Percentiles rank a stretch among this genome's conserved stretches.
These are phyloP conservation scores for Trametes gibbosa DNA, from an alignment of 768 basidiomycete species.

Conservation along the genomic window DNA sequence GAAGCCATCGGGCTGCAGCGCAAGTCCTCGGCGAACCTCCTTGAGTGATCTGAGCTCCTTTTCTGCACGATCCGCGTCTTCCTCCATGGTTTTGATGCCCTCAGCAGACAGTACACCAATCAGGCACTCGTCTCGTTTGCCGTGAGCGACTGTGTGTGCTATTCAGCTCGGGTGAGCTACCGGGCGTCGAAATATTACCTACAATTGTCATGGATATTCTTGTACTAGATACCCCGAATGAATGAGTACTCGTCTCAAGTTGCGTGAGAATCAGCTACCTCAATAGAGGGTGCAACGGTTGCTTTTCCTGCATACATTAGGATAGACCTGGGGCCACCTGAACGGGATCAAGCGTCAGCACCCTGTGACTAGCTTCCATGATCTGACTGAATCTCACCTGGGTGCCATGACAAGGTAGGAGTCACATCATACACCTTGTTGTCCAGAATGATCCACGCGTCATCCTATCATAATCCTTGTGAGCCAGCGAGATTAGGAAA, in stretches of 20 bases:
- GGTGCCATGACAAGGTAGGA: constrained; percentile 15
- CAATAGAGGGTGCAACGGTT: constrained; percentile 18
- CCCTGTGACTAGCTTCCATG: not conserved
- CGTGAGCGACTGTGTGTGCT: constrained; percentile 16
- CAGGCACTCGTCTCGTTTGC: constrained; percentile 20
- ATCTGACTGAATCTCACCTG: not conserved
- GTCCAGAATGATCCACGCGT: constrained; percentile 30
- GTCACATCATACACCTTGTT: constrained; percentile 20
- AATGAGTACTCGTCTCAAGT: not conserved
- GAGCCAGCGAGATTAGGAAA: not conserved
- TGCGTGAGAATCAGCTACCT: constrained; percentile 1
- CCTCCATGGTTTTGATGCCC: constrained; percentile 19
- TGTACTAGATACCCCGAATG: constrained; percentile 12
- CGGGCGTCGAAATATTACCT: not conserved
- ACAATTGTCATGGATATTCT: constrained; percentile 25
- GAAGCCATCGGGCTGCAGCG: constrained; percentile 23
- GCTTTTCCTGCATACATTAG: constrained; percentile 24
- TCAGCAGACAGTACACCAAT: constrained; percentile 18
- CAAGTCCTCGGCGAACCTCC: constrained; percentile 15
- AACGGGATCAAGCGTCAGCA: not conserved
- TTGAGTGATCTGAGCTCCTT: constrained; percentile 17
- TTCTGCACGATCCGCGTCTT: constrained; percentile 20
- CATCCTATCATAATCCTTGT: too few species aligned
- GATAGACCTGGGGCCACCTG: constrained; percentile 17
- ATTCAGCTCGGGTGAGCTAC: not conserved